Percentiles rank a stretch among this genome's conserved stretches.
phyloP scores from a whole-genome alignment of 352 stramenopile genomes.

The Globisporangium paroecandrum region DNA sequence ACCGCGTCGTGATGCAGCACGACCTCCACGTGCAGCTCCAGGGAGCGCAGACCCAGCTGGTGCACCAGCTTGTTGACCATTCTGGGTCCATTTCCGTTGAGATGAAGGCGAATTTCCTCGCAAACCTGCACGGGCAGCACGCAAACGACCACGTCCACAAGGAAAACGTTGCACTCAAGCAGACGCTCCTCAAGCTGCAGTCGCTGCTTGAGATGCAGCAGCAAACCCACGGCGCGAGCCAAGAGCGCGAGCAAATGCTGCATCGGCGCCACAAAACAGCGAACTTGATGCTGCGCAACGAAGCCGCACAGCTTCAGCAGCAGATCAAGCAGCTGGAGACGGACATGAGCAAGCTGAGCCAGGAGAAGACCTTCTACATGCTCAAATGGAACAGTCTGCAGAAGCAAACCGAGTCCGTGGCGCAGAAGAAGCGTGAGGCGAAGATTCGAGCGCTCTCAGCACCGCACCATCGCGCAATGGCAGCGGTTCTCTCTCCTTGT shows the following conservation, averaged over 20 bases:
- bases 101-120: slow-evolving; percentile 47
- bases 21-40: slow-evolving; percentile 60
- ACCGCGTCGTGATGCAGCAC: slow-evolving; percentile 52
- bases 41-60: slow-evolving; percentile 43
- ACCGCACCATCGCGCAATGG: slow-evolving; percentile 23
- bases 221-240: slow-evolving; percentile 31
- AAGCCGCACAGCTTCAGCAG: slow-evolving; percentile 44
- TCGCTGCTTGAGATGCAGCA: slow-evolving; percentile 61
- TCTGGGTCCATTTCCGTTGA: slow-evolving; percentile 49
- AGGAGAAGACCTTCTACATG: slow-evolving; percentile 47
- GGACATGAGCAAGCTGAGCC: slow-evolving; percentile 40
- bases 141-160: slow-evolving; percentile 40
- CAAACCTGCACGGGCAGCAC: slow-evolving; percentile 41
- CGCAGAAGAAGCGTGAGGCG: slow-evolving; percentile 38
- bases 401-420: slow-evolving; percentile 36
- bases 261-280: slow-evolving; percentile 34
- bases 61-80: slow-evolving; percentile 58
- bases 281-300: slow-evolving; percentile 33
- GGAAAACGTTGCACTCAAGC: slow-evolving; percentile 66
- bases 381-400: slow-evolving; percentile 43
- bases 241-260: slow-evolving; percentile 40
- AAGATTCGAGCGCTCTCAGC: slow-evolving; percentile 51
- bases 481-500: slow-evolving; percentile 2
- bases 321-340: slow-evolving; percentile 48
- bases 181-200: slow-evolving; percentile 66